phyloP scores from a whole-genome alignment of 257 asterid species.

The Scutellaria baicalensis region DNA sequence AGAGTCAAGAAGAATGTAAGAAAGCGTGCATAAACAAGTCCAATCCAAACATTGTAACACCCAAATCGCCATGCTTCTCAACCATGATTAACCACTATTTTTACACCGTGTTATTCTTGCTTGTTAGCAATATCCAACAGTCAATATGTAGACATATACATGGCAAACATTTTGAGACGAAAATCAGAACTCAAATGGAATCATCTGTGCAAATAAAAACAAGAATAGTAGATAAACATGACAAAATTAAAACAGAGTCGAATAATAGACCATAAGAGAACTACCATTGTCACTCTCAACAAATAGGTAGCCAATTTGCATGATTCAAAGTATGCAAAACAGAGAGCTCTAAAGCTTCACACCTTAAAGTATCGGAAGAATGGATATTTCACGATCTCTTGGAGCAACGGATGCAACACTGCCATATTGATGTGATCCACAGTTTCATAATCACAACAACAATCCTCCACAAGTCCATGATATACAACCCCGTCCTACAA shows the following conservation, averaged over 20 bases:
- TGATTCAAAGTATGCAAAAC: not conserved
- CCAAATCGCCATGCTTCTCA: not conserved
- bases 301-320: not conserved
- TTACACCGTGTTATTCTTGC: not conserved
- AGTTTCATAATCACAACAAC: slow-evolving; percentile 49
- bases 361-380: slow-evolving; percentile 72
- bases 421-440: slow-evolving; percentile 43
- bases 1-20: not conserved
- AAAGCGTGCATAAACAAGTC: not conserved
- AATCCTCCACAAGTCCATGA: slow-evolving; percentile 49
- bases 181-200: not conserved
- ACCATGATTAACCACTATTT: not conserved
- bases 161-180: not conserved
- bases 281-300: not conserved
- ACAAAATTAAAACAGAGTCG: not conserved
- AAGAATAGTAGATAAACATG: not conserved
- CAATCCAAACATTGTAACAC: not conserved
- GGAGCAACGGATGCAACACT: slow-evolving; percentile 46
- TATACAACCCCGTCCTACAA: slow-evolving; percentile 31
- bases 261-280: not conserved
- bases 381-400: slow-evolving; percentile 43
- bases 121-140: not conserved
- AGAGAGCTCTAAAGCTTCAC: not conserved
- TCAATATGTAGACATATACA: not conserved
- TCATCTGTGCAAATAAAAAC: not conserved